Base-by-base conservation (phyloP, 768 basidiomycete genomes). In the Mycena sanguinolenta region DNA sequence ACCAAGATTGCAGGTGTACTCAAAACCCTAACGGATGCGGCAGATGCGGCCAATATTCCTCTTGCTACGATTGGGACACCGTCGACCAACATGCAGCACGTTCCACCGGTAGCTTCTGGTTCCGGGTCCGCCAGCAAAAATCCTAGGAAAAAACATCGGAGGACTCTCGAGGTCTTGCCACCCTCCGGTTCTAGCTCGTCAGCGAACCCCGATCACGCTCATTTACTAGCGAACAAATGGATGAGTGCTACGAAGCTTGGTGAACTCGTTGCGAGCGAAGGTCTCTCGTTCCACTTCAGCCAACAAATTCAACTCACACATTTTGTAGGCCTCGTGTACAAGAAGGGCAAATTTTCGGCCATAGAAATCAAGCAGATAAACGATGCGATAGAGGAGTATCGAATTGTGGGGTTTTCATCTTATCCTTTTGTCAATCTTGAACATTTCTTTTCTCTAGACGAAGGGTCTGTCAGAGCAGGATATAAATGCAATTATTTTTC, bases 331-430 rank as follows among this genome's bases (percentile, higher is more conserved):
- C 87, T 95, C n/a, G 87, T 93, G 3, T 95, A 94, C 79, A 95
- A 92, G 81, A 95, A 95, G 79, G 94, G 94, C 17, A 95, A 94
- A 76, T 96, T 96, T 75, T 94, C 93, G 28, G 88, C 91, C 0
- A 89, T 90, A 49, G 94, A 96, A 75, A 92, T 90, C 66, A 85
- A 89, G 28, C 90, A 91, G 70, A 79, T 95, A 1, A 85, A 81
- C 71, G 78, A 79, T 17, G 94, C 93, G 9, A 89, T 95, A 39
- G 89, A 91, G 65, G 79, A 81, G 12, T 94, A 90, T 76, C 86
- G 87, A 74, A 57, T 90, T 82, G 23, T 21, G 55, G 28, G n/a
- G 57, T 62, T 64, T 25, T 32, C 23, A 55, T 34, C 44, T 46
- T 30, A 12, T 30, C 25, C 32, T 39, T 50, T 17, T 27, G 30